A percentile compares a stretch with the other conserved stretches of the same genome.
These are phyloP conservation scores for Rhododendron ferrugineum DNA, from an alignment of 148 eudicot genomes.

Conservation along the genomic window DNA sequence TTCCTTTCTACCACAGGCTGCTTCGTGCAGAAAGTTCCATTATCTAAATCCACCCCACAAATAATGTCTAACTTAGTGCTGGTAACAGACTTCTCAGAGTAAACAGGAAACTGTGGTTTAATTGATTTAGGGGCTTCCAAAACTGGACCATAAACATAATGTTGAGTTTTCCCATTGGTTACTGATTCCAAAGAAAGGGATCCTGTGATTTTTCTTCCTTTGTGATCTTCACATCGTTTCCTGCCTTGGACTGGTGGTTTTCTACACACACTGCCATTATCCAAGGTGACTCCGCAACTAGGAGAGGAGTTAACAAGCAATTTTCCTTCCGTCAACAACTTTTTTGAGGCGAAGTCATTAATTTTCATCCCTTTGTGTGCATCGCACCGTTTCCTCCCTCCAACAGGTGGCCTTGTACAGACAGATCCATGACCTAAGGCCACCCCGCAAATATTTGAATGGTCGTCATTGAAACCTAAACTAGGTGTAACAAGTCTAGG, in stretches of 20 bases:
- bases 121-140: background rate
- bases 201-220: conserved; percentile 41
- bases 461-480: conserved; percentile 14
- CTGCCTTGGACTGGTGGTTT: conserved; percentile 36
- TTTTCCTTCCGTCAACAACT: conserved; percentile 4
- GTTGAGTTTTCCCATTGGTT: background rate
- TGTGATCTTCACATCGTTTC: conserved; percentile 65
- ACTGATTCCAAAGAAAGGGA: background rate
- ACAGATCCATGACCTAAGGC: conserved; percentile 41
- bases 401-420: conserved; percentile 43
- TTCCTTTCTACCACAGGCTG: conserved; percentile 13
- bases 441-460: conserved; percentile 48
- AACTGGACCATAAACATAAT: conserved; percentile 3
- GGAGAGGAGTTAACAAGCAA: conserved; percentile 5
- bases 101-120: background rate
- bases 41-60: conserved; percentile 42
- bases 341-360: conserved; percentile 17
- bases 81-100: background rate
- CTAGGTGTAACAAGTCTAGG: conserved; percentile 39
- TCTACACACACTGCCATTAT: conserved; percentile 45
- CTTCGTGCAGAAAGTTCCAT: conserved; percentile 29
- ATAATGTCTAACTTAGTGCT: background rate
- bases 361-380: conserved; percentile 61
- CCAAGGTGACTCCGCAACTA: conserved; percentile 45
- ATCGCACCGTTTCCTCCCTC: conserved; percentile 59